A percentile compares a stretch with the other conserved stretches of the same genome.
phyloP scores from a whole-genome alignment of 208 protist genomes.

The Plasmodiophora brassicae region DNA sequence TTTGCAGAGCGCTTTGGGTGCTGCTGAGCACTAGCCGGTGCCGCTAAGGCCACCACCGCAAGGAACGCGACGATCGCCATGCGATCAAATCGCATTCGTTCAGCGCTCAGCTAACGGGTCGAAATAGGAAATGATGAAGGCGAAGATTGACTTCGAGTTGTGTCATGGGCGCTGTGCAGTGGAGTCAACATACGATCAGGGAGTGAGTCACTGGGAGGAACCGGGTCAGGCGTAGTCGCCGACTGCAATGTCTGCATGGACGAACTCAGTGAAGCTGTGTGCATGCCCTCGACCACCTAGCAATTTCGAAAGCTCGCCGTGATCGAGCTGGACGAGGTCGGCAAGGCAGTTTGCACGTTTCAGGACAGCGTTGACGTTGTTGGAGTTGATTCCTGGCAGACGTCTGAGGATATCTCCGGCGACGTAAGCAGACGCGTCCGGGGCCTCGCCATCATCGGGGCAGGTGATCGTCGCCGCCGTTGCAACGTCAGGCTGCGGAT shows the following conservation, averaged over 20 bases:
- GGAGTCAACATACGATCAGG: too few species aligned
- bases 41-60: too few species aligned
- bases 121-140: too few species aligned
- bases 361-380: conserved; percentile 30
- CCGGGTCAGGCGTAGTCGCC: too few species aligned
- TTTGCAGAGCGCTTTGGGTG: too few species aligned
- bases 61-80: too few species aligned
- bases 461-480: not conserved
- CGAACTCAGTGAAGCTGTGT: conserved; percentile 23
- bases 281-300: conserved; percentile 31
- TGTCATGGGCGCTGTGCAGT: too few species aligned
- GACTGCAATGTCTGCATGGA: conserved; percentile 24
- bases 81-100: too few species aligned
- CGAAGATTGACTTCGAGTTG: too few species aligned
- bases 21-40: too few species aligned
- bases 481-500: not conserved
- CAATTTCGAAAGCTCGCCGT: not conserved
- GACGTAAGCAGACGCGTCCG: not conserved
- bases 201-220: too few species aligned
- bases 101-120: too few species aligned
- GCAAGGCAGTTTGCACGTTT: not conserved
- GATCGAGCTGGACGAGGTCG: not conserved
- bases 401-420: conserved; percentile 36
- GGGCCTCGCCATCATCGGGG: not conserved
- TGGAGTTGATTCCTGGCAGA: conserved; percentile 36